These are phyloP conservation scores for Suillus luteus DNA, from an alignment of 768 basidiomycete species.

Conservation along the genomic window DNA sequence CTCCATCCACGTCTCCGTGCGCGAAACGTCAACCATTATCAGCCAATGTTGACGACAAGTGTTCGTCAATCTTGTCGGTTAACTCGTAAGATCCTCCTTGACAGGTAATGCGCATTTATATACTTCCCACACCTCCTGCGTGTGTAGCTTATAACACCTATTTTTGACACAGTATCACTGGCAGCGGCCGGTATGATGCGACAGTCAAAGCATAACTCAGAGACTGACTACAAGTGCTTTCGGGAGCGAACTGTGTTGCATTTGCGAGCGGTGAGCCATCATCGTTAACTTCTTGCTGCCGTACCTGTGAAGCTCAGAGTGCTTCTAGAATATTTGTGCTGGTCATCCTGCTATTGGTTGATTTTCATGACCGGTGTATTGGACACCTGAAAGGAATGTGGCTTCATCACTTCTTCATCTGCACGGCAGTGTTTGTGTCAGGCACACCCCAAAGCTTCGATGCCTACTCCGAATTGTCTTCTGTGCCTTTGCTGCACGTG, in stretches of 20 bases:
- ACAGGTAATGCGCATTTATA: neutral
- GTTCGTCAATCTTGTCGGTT: neutral
- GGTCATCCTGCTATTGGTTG: conserved; percentile 5
- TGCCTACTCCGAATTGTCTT: conserved; percentile 1
- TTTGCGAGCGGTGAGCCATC: neutral
- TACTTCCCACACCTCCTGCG: neutral
- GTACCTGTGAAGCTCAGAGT: neutral
- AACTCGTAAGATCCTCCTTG: conserved; percentile 5
- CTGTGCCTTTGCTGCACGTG: conserved; percentile 9
- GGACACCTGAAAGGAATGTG: conserved; percentile 1
- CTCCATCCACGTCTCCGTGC: neutral
- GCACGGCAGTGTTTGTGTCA: neutral
- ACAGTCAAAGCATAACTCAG: neutral
- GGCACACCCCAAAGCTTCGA: conserved; percentile 4
- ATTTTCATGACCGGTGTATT: conserved; percentile 3
- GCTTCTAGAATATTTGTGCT: neutral
- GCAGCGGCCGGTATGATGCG: neutral
- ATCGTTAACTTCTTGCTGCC: neutral
- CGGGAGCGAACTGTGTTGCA: conserved; percentile 1
- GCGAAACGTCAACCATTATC: neutral
- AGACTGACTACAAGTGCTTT: neutral
- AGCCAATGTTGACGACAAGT: neutral
- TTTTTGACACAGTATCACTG: neutral
- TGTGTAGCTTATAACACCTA: neutral
- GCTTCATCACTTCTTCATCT: conserved; percentile 1